phyloP scores from a whole-genome alignment of 179 eudicot species.

The Nepenthes alata region DNA sequence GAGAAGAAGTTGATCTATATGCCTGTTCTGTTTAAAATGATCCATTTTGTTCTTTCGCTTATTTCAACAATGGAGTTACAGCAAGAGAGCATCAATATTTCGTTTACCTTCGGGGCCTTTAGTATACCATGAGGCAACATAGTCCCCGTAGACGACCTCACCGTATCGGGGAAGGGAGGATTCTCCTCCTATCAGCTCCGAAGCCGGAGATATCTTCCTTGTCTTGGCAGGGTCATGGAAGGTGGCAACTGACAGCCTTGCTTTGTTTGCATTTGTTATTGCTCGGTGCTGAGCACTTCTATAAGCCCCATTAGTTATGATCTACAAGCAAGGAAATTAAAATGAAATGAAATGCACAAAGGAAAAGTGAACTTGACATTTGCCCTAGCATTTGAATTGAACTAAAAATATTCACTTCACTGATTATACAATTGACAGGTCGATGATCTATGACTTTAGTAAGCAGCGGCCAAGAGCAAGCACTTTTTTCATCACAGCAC shows the following conservation, averaged over 20 bases:
- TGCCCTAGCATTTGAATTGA: no score
- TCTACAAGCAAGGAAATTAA: conserved; percentile 22
- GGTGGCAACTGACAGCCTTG: conserved; percentile 85
- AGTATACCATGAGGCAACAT: conserved; percentile 89
- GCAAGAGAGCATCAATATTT: conserved; percentile 69
- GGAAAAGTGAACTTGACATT: no score
- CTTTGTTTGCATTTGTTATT: conserved; percentile 49
- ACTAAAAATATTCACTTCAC: no score
- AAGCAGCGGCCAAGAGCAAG: no score
- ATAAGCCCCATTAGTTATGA: conserved; percentile 79
- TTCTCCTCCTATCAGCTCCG: conserved; percentile 22
- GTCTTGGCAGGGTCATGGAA: conserved; percentile 92
- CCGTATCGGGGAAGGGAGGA: conserved; percentile 33
- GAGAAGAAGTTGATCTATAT: no score
- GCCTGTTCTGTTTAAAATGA: no score
- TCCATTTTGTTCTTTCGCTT: background rate
- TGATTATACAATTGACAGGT: no score
- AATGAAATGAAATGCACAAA: background rate
- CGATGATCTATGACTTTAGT: no score
- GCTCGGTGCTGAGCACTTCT: conserved; percentile 77
- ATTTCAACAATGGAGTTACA: conserved; percentile 9
- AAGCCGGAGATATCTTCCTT: conserved; percentile 44
- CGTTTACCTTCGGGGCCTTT: conserved; percentile 95
- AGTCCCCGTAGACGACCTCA: conserved; percentile 66
- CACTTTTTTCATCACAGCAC: no score